Evolutionary conservation across 1,284 basidiomycete genomes (phyloP).

Genomic region (Macrocybe sp.): DNA sequence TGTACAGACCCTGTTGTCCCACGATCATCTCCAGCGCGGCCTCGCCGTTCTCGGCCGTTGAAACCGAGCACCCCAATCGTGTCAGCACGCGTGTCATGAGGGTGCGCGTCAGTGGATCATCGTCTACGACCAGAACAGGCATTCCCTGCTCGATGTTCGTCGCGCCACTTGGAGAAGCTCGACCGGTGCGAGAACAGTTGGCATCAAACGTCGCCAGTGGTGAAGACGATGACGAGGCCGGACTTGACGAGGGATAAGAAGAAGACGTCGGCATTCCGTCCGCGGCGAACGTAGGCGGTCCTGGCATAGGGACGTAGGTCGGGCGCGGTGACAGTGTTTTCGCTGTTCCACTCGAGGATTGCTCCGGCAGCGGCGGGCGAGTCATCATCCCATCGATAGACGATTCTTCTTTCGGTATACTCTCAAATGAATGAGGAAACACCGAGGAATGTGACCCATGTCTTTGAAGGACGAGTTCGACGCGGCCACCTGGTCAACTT

Average conservation of each 20-base stretch:
- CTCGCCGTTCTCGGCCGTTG: slow-evolving; percentile 85
- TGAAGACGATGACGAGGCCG: slow-evolving; percentile 19
- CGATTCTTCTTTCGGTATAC: not conserved
- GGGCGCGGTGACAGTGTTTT: slow-evolving; percentile 25
- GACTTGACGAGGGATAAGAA: slow-evolving; percentile 18
- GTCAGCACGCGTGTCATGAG: slow-evolving; percentile 81
- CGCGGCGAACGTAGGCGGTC: slow-evolving; percentile 26
- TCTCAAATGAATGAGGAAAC: slow-evolving; percentile 21
- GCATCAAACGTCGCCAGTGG: slow-evolving; percentile 28
- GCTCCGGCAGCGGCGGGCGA: slow-evolving; percentile 21
- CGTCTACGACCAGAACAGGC: slow-evolving; percentile 72
- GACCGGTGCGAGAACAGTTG: slow-evolving; percentile 25
- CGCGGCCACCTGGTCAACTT: slow-evolving; percentile 43
- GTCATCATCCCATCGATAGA: slow-evolving; percentile 2
- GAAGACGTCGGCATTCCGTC: slow-evolving; percentile 20
- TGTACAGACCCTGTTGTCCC: slow-evolving; percentile 24
- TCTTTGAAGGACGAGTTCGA: slow-evolving; percentile 50
- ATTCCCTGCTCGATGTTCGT: slow-evolving; percentile 38
- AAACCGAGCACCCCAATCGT: slow-evolving; percentile 73
- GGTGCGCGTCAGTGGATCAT: slow-evolving; percentile 74
- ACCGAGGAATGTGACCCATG: slow-evolving; percentile 35
- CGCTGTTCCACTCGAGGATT: slow-evolving; percentile 9
- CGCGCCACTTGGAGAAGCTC: slow-evolving; percentile 26
- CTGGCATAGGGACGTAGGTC: slow-evolving; percentile 37
- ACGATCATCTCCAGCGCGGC: slow-evolving; percentile 74